phyloP scores from a whole-genome alignment of 352 stramenopile species.

The Globisporangium megalacanthum region DNA sequence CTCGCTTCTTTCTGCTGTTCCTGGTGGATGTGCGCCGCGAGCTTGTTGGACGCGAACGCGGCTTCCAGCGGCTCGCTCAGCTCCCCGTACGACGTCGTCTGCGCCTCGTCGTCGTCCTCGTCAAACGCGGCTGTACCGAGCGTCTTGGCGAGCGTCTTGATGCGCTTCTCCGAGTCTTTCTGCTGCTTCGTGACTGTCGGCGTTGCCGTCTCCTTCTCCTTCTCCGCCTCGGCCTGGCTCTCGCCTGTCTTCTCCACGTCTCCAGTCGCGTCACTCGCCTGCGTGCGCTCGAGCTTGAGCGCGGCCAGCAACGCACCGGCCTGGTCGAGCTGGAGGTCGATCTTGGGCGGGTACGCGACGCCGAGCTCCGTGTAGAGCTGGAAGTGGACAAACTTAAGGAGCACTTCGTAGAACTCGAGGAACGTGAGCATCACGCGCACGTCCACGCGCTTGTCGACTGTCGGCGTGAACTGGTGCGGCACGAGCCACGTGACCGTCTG shows the following conservation, averaged over 20 bases:
- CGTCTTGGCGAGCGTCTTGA: conserved; percentile 57
- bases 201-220: conserved; percentile 18
- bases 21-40: conserved; percentile 72
- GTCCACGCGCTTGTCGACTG: conserved; percentile 96
- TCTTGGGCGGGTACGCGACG: conserved; percentile 92
- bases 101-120: conserved; percentile 61
- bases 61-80: conserved; percentile 91
- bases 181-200: conserved; percentile 47
- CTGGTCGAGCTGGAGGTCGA: conserved; percentile 79
- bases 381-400: conserved; percentile 98
- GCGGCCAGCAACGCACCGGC: conserved; percentile 65
- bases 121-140: conserved; percentile 33
- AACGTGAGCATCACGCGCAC: conserved; percentile 99
- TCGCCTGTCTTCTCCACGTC: conserved; percentile 25
- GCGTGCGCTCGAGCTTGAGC: conserved; percentile 57
- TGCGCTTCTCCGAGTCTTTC: conserved; percentile 86
- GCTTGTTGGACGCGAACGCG: conserved; percentile 75
- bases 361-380: conserved; percentile 97
- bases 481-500: conserved; percentile 97
- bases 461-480: conserved; percentile 97
- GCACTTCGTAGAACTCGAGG: conserved; percentile 99
- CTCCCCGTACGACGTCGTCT: conserved; percentile 54
- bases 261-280: conserved; percentile 20
- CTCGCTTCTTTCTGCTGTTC: conserved; percentile 78
- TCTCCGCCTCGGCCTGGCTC: conserved; percentile 23